These are phyloP conservation scores for Diaporthe nobilis DNA, from an alignment of 2,329 filamentous ascomycete genomes.

Conservation along the genomic window DNA sequence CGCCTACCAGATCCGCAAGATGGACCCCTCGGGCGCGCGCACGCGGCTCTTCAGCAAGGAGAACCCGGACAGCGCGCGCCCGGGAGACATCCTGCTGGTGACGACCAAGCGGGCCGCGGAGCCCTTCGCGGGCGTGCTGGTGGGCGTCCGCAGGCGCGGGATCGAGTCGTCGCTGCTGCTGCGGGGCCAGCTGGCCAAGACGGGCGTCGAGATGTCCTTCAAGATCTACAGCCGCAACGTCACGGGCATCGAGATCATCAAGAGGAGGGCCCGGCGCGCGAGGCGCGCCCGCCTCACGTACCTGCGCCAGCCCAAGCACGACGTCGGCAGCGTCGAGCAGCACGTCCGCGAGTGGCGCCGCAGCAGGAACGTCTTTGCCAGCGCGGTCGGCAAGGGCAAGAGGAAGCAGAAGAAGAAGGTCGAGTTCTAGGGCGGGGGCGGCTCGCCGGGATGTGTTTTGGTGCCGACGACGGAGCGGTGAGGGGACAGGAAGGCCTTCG, in stretches of 20 bases:
- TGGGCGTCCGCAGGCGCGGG: constrained; percentile 89
- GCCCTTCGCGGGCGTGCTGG: constrained; percentile 89
- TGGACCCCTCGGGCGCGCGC: constrained; percentile 89
- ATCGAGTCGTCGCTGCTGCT: constrained; percentile 91
- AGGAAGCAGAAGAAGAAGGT: constrained; percentile 43
- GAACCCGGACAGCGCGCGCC: constrained; percentile 84
- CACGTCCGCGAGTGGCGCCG: constrained; percentile 75
- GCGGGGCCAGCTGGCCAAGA: constrained; percentile 86
- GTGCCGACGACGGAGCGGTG: background rate
- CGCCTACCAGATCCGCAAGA: constrained; percentile 75
- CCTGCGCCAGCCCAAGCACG: constrained; percentile 89
- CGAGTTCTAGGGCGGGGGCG: constrained; percentile 18
- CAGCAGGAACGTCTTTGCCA: constrained; percentile 56
- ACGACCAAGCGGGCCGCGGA: constrained; percentile 84
- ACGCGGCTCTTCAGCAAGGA: constrained; percentile 83
- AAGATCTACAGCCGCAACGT: constrained; percentile 95
- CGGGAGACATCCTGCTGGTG: constrained; percentile 93
- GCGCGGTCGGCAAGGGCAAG: constrained; percentile 41
- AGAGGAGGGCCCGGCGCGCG: constrained; percentile 86
- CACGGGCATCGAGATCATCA: constrained; percentile 92
- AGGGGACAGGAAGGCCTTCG: background rate
- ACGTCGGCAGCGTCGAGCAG: constrained; percentile 87
- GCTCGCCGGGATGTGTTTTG: background rate
- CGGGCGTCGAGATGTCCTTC: constrained; percentile 97
- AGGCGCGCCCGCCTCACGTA: constrained; percentile 91